Base-by-base conservation (phyloP, 441 rosid species). In the Populus trichocarpa region DNA sequence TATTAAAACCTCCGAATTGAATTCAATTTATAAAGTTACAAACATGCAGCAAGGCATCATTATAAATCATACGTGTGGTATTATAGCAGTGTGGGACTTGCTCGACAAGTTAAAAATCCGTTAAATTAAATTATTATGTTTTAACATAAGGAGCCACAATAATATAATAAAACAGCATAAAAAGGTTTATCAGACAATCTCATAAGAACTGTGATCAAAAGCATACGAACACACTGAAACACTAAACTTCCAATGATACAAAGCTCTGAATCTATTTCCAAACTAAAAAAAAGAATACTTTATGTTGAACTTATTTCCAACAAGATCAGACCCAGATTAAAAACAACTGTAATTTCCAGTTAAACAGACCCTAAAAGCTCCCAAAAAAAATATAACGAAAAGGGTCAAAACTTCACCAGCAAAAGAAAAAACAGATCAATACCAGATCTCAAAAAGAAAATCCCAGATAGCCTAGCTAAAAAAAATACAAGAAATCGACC, bases 361-460 rank as follows among this genome's bases (percentile, higher is more conserved):
- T 7, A 72, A 73, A 69, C 69, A 69, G 61, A 10, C 35, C 46
- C 32, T 16, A 46, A 32, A 32, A 32, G 36, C 50, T n/a, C 38
- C 9, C 4, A 5, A 4, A 50, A 20, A 61, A 28, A 28, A 4
- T n/a, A 12, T 0, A 72, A 50, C 13, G 30, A 13, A 32, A 81
- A 82, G 59, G 75, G 63, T 12, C 2, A 50, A 72, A 73, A 57
- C 36, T 73, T 77, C 8, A 23, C 8, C 23, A 1, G 61, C n/a
- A 67, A 25, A 78, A 50, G 20, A 67, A 38, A 18, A 13, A 35
- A 42, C 73, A 74, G 72, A 82, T 70, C 78, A 78, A 78, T 42
- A 75, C 77, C 79, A 78, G 84, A 81, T 85, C 85, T 76, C 33
- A 80, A 36, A 9, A 18, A 61, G n/a, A 46, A 40, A 36, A 28